Evolutionary conservation across 371 early-diverging fungal species (phyloP).

Genomic region (Cokeromyces recurvatus): DNA sequence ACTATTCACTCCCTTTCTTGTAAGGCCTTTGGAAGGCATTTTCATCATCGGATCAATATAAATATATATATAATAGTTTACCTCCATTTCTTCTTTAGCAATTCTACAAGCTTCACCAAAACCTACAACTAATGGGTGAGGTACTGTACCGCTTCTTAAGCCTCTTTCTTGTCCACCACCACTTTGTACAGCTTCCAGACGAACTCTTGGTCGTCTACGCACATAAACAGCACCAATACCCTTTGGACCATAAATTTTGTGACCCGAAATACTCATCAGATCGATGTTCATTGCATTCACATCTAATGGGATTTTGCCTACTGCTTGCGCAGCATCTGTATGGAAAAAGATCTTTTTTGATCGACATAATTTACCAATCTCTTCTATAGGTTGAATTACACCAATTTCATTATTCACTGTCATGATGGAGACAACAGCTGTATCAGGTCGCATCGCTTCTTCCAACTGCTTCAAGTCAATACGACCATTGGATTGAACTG

Average conservation of each 20-base stretch:
- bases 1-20: conserved; percentile 25
- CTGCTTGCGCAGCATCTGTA: conserved; percentile 99
- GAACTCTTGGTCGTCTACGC: conserved; percentile 93
- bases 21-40: conserved; percentile 24
- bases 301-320: conserved; percentile 97
- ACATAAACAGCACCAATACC: conserved; percentile 98
- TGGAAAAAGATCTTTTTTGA: conserved; percentile 92
- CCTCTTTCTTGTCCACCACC: conserved; percentile 99
- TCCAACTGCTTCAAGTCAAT: conserved; percentile 78
- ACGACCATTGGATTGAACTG: conserved; percentile 86
- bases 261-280: conserved; percentile 96
- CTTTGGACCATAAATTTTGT: conserved; percentile 99
- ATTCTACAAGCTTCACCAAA: conserved; percentile 95
- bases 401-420: conserved; percentile 99
- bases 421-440: conserved; percentile 96
- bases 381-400: conserved; percentile 93
- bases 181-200: conserved; percentile 88
- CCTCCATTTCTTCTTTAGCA: conserved; percentile 84
- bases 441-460: conserved; percentile 89
- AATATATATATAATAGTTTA: conserved; percentile 40
- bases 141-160: conserved; percentile 96
- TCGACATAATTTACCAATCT: conserved; percentile 91
- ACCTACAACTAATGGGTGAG: conserved; percentile 95
- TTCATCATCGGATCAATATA: conserved; percentile 23
- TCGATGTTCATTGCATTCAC: conserved; percentile 97